Evolutionary conservation across 2,329 filamentous ascomycete genomes (phyloP).

Genomic region (Sclerotinia nivalis): DNA sequence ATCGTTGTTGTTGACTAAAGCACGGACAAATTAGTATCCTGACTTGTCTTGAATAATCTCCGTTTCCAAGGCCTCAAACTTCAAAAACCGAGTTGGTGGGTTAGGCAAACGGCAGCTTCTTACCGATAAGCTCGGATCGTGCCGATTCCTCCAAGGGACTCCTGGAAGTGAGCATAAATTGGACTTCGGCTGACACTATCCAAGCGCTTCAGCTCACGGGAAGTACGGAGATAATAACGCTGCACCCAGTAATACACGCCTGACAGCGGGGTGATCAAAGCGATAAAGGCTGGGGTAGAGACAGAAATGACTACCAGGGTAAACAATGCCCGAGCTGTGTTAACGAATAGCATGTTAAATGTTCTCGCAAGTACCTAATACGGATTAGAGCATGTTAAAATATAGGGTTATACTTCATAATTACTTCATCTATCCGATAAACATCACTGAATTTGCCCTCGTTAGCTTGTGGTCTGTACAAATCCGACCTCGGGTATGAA

Average conservation of each 20-base stretch:
- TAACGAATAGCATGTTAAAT: constrained; percentile 94
- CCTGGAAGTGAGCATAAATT: constrained; percentile 98
- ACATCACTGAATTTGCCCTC: constrained; percentile 47
- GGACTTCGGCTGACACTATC: constrained; percentile 95
- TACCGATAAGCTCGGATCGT: constrained; percentile 88
- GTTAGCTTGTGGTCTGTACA: constrained; percentile 13
- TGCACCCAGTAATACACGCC: constrained; percentile 89
- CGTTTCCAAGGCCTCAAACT: background rate
- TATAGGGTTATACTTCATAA: constrained; percentile 16
- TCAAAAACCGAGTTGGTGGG: constrained; percentile 5
- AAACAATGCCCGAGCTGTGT: constrained; percentile 73
- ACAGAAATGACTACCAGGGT: constrained; percentile 84
- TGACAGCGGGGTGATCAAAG: constrained; percentile 77
- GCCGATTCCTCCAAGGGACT: constrained; percentile 88
- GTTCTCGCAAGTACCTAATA: constrained; percentile 93
- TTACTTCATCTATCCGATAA: constrained; percentile 47
- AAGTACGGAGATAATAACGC: constrained; percentile 94
- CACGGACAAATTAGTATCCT: constrained; percentile 12
- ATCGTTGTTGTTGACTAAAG: constrained; percentile 70
- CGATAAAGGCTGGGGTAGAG: constrained; percentile 76
- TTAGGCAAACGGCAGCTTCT: constrained; percentile 1
- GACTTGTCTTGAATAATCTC: constrained; percentile 9
- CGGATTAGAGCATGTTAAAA: constrained; percentile 57
- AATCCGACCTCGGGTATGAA: constrained; percentile 14
- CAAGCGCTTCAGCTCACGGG: constrained; percentile 90